Conservation (phyloP, 23 red algal species). For the Gracilaria domingensis region DNA sequence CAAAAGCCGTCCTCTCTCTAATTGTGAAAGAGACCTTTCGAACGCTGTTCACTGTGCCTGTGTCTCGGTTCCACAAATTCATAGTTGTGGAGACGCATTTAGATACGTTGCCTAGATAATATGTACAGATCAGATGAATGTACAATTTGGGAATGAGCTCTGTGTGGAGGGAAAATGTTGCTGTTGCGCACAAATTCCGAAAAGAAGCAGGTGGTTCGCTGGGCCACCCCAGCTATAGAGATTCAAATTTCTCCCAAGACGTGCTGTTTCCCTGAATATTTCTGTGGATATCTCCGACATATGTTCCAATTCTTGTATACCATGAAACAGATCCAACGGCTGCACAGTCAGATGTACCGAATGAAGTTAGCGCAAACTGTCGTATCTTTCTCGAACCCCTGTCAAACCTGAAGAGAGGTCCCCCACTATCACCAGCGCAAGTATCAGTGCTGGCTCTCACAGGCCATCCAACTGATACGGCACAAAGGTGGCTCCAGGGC, state of each 20-base stretch:
- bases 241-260: conserved; percentile 22
- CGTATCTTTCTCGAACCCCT: background rate
- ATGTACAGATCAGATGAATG: background rate
- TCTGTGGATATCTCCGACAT: conserved; percentile 26
- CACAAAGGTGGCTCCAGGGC: conserved; percentile 31
- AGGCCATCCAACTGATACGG: conserved; percentile 57
- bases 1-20: too few species aligned
- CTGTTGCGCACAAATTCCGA: too few species aligned
- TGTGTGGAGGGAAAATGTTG: background rate
- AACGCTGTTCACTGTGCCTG: too few species aligned
- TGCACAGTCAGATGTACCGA: conserved; percentile 57
- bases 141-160: background rate
- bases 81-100: too few species aligned
- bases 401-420: conserved; percentile 46
- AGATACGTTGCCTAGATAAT: too few species aligned
- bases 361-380: conserved; percentile 57
- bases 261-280: conserved; percentile 39
- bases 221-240: background rate
- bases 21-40: too few species aligned
- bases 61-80: too few species aligned
- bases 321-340: conserved; percentile 47
- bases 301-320: conserved; percentile 58
- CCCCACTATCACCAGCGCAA: conserved; percentile 67
- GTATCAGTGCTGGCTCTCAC: conserved; percentile 41
- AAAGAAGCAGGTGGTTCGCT: background rate